Evolutionary conservation across 169 alveolate genomes (phyloP), one percentile per base, ranked within the genome.

Genomic region (Theileria luwenshuni): DNA sequence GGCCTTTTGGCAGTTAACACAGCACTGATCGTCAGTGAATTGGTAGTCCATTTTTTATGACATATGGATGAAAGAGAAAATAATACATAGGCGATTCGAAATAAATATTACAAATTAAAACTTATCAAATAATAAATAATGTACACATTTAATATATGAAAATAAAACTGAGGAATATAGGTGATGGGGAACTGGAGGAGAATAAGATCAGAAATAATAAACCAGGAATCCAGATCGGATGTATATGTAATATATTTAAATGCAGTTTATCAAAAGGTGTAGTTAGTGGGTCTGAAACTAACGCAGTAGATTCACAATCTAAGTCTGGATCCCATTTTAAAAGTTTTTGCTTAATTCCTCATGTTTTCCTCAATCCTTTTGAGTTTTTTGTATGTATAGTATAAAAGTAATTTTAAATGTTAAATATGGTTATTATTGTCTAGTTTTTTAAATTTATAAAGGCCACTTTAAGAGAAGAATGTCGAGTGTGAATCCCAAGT

Each of bases 1-100:
- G 32, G 86, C 86, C 28, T 30, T 35, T 25, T 42, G 25, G 52
- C 86, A 74, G 62, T 28, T 32, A 19, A 27, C 47, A 51, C 86
- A 77, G 75, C 86, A 77, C 65, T 69, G 58, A 3, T 58, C 79
- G 41, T 59, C 49, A 54, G 33, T 58, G 21, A 30, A 33, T 17
- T 41, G 69, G 23, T 21, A 49, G 48, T 67, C 64, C 76, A 47
- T 67, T 35, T 25, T 56, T 7, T 38, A 27, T 27, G 32, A 38
- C 21, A 33, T 56, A 56, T 56, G 23, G 3, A 33, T 25, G 3
- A 56, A 56, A 56, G 23, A 56, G 21, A 28, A 10, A n/a, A 33
- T 6, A 56, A 56, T 28, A 19, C 38, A 28, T n/a, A 56, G 30
- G 30, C 38, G 23, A 1, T 51, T n/a, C 28, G 7, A 56, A 56